phyloP scores from a whole-genome alignment of 1,139 yeast genomes.

The Meyerozyma smithsonii region DNA sequence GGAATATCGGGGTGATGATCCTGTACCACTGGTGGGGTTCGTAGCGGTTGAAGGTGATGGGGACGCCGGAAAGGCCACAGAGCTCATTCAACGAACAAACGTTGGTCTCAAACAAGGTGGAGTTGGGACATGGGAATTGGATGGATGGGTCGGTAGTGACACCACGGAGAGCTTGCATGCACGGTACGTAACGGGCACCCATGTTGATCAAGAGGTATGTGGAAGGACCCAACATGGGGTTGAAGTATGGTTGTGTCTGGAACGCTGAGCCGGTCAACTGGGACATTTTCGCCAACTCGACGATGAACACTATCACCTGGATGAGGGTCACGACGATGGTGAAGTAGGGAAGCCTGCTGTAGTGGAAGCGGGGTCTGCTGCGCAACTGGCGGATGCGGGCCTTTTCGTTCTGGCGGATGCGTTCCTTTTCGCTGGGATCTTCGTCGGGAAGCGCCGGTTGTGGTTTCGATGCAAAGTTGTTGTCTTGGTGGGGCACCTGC shows the following conservation, averaged over 20 bases:
- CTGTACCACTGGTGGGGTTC: constrained; percentile 69
- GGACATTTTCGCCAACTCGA: constrained; percentile 60
- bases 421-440: constrained; percentile 3
- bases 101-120: constrained; percentile 51
- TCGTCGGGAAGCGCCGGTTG: constrained; percentile 14
- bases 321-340: constrained; percentile 44
- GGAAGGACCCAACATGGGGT: constrained; percentile 83
- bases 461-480: constrained; percentile 9
- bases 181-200: constrained; percentile 72
- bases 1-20: constrained; percentile 63
- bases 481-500: constrained; percentile 4
- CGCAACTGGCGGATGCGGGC: constrained; percentile 23
- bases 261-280: constrained; percentile 61
- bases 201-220: constrained; percentile 59
- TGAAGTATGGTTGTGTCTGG: constrained; percentile 67
- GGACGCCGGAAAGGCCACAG: constrained; percentile 58
- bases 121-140: constrained; percentile 66
- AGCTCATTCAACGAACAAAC: constrained; percentile 55
- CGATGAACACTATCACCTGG: constrained; percentile 61
- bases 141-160: constrained; percentile 47
- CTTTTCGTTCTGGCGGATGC: constrained; percentile 18
- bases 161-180: constrained; percentile 54
- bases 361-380: constrained; percentile 38
- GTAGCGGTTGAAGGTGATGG: constrained; percentile 21
- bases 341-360: constrained; percentile 43